Conservation (phyloP, 345 rosid species). For the Aquilaria sinensis region DNA sequence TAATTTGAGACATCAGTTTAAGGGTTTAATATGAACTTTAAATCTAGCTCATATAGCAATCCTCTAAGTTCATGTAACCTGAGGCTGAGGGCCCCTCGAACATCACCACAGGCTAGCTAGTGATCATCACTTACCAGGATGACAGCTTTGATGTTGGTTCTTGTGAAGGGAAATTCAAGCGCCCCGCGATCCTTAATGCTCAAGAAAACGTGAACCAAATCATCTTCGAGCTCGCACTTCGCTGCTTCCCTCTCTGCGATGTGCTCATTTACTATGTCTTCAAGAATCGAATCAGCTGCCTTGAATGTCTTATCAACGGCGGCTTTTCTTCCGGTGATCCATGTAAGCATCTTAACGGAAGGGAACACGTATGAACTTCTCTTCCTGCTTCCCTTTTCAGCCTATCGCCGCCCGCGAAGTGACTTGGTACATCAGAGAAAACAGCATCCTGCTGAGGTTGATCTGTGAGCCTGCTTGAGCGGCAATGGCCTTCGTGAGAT, state of each 20-base stretch:
- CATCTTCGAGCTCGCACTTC: background rate
- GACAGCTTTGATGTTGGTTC: no score
- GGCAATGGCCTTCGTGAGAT: background rate
- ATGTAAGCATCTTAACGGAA: background rate
- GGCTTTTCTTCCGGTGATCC: background rate
- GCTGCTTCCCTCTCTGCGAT: background rate
- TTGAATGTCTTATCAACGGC: background rate
- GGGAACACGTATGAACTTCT: conserved; percentile 1
- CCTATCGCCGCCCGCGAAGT: conserved; percentile 3
- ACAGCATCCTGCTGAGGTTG: background rate
- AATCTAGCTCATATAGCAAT: no score
- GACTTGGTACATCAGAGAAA: background rate
- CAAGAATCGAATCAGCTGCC: background rate
- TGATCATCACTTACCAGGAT: no score
- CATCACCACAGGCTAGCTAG: no score
- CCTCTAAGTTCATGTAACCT: no score
- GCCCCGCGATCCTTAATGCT: no score
- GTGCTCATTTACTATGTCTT: conserved; percentile 2
- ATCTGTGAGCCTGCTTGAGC: background rate
- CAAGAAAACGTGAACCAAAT: no score
- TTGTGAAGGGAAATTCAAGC: no score
- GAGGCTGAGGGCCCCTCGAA: no score
- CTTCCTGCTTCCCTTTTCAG: background rate
- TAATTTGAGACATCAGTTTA: no score
- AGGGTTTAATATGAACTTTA: no score